Conservation (phyloP, 2,329 filamentous ascomycete species). For the Venturia effusa region DNA sequence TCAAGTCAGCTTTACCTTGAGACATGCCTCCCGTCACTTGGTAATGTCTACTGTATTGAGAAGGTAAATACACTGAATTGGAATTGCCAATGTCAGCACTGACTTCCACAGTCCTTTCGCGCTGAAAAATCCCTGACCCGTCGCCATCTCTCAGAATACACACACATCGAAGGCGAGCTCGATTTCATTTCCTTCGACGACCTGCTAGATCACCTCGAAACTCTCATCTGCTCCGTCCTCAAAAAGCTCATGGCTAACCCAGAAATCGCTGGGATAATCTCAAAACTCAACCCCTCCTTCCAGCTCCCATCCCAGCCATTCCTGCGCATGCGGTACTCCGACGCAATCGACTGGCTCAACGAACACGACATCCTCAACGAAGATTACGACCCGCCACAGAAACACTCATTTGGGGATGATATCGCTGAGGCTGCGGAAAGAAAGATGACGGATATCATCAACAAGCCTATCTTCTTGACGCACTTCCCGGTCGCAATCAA, state of each 20-base stretch:
- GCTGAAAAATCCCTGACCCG: constrained; percentile 93
- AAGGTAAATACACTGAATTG: constrained; percentile 26
- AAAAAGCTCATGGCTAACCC: constrained; percentile 66
- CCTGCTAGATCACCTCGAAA: constrained; percentile 76
- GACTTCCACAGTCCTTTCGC: constrained; percentile 61
- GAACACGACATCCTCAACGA: constrained; percentile 89
- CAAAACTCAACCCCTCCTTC: constrained; percentile 87
- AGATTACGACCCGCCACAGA: constrained; percentile 56
- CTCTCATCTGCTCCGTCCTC: constrained; percentile 77
- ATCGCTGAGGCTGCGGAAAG: constrained; percentile 97
- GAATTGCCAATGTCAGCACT: constrained; percentile 25
- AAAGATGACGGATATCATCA: constrained; percentile 93
- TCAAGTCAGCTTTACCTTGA: constrained; percentile 96
- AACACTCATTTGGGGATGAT: constrained; percentile 85
- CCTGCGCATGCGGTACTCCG: constrained; percentile 85
- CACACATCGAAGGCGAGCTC: constrained; percentile 89
- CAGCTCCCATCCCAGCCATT: constrained; percentile 73
- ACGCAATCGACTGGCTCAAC: constrained; percentile 88
- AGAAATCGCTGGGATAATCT: constrained; percentile 59
- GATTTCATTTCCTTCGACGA: constrained; percentile 93
- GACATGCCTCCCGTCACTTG: constrained; percentile 80
- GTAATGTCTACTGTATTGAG: constrained; percentile 95
- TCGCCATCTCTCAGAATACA: constrained; percentile 91
- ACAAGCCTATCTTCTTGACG: constrained; percentile 87
- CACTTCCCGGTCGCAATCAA: constrained; percentile 98